A percentile compares a stretch with the other conserved stretches of the same genome.
These are phyloP conservation scores for Litchi chinensis DNA, from an alignment of 345 rosid species.

Conservation along the genomic window DNA sequence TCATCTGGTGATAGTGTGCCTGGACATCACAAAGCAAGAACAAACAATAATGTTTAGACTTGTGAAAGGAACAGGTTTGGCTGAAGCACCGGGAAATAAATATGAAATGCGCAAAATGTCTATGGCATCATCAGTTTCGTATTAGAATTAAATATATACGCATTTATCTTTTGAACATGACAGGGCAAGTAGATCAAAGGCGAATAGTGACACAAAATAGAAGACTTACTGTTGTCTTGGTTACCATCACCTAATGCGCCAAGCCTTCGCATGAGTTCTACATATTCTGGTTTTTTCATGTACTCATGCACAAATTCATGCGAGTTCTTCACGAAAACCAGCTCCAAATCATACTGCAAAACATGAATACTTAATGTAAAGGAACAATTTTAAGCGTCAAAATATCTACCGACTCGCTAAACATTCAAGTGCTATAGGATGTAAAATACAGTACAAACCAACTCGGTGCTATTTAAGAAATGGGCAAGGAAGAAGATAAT, in stretches of 20 bases:
- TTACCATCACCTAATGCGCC: constrained; percentile 97
- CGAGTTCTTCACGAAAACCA: constrained; percentile 87
- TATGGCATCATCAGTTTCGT: not conserved
- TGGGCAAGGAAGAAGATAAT: not conserved
- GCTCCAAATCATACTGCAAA: constrained; percentile 82
- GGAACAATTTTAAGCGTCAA: not conserved
- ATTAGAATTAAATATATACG: not conserved
- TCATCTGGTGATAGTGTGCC: constrained; percentile 91
- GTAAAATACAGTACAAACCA: not conserved
- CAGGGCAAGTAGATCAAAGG: not conserved
- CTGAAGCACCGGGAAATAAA: not conserved
- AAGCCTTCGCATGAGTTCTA: constrained; percentile 86
- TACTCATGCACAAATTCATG: constrained; percentile 91
- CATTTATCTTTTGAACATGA: not conserved
- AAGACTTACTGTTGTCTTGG: constrained; percentile 80
- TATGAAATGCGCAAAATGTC: not conserved
- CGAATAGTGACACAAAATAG: not conserved
- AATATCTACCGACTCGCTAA: not conserved
- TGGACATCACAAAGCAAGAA: constrained; percentile 25
- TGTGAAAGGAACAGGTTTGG: not conserved
- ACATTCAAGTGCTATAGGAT: not conserved
- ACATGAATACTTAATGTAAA: not conserved
- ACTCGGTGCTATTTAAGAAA: not conserved
- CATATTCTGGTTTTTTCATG: constrained; percentile 68
- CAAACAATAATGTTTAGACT: not conserved